Conservation (phyloP, 345 rosid species). For the Arabidopsis arenosa region DNA sequence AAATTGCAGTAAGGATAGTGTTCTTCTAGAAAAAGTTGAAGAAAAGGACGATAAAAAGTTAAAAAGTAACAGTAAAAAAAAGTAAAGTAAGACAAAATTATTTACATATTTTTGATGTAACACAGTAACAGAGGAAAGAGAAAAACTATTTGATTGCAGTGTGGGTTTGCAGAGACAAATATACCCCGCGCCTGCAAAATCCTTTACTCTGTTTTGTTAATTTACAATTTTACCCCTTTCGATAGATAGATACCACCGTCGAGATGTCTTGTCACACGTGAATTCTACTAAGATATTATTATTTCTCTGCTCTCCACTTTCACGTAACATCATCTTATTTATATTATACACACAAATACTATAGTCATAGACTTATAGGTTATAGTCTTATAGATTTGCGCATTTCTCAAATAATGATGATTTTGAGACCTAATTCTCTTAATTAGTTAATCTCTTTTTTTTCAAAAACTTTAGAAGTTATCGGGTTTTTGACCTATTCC, state of each 20-base stretch:
- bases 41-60: neutral
- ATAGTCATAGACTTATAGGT: too few relatives aligned
- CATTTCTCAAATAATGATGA: neutral
- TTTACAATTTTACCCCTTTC: conserved; percentile 11
- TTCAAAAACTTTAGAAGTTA: too few relatives aligned
- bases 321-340: neutral
- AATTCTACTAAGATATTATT: conserved; percentile 24
- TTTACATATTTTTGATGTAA: neutral
- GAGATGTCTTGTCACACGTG: conserved; percentile 46
- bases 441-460: too few relatives aligned
- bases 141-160: conserved; percentile 30
- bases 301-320: conserved; percentile 1
- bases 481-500: too few relatives aligned
- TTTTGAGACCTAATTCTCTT: too few relatives aligned
- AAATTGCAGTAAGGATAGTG: too few relatives aligned
- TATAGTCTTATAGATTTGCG: neutral
- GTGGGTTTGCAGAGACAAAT: conserved; percentile 45
- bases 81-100: conserved; percentile 40
- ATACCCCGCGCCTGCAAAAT: conserved; percentile 48
- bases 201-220: conserved; percentile 28
- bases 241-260: neutral
- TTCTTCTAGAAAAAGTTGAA: conserved; percentile 2
- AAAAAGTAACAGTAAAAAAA: conserved; percentile 34
- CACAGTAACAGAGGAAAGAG: conserved; percentile 2
- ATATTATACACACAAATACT: too few relatives aligned